These are phyloP conservation scores for Aspergillus terreus DNA, from an alignment of 2,329 filamentous ascomycete genomes.

Conservation along the genomic window DNA sequence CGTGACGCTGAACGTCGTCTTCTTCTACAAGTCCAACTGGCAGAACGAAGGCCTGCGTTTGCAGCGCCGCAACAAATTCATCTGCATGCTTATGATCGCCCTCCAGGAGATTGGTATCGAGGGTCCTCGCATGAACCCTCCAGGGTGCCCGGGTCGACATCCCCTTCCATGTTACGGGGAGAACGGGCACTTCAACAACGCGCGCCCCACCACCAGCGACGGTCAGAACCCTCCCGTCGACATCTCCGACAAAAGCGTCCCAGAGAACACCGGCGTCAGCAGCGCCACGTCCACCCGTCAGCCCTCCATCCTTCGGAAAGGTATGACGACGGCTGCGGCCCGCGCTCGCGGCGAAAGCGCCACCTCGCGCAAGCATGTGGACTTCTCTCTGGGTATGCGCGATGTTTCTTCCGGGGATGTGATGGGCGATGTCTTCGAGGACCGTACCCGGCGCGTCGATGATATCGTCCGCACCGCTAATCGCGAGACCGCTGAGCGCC, in stretches of 20 bases:
- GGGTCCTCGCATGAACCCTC: constrained; percentile 68
- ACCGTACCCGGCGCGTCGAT: constrained; percentile 44
- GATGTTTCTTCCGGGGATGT: constrained; percentile 56
- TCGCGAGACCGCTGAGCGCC: constrained; percentile 37
- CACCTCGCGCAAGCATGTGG: constrained; percentile 60
- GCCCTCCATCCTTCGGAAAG: constrained; percentile 55
- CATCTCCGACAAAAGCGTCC: constrained; percentile 7
- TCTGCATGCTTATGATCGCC: constrained; percentile 81
- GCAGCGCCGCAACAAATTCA: constrained; percentile 88
- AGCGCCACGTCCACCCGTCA: constrained; percentile 25
- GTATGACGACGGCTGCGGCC: constrained; percentile 38
- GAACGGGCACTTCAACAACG: constrained; percentile 41
- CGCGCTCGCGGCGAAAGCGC: constrained; percentile 56
- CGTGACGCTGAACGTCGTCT: constrained; percentile 85
- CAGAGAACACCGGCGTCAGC: constrained; percentile 30
- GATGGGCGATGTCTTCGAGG: constrained; percentile 63
- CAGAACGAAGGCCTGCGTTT: constrained; percentile 91
- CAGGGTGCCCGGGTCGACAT: constrained; percentile 65
- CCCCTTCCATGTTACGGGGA: constrained; percentile 61
- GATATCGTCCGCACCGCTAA: constrained; percentile 37
- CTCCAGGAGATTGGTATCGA: constrained; percentile 83
- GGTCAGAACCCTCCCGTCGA: neutral
- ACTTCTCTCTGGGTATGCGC: constrained; percentile 67
- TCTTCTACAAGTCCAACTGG: constrained; percentile 97
- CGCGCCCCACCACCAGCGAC: constrained; percentile 25